phyloP scores from a whole-genome alignment of 116 monocot species.

The Iris pallida region DNA sequence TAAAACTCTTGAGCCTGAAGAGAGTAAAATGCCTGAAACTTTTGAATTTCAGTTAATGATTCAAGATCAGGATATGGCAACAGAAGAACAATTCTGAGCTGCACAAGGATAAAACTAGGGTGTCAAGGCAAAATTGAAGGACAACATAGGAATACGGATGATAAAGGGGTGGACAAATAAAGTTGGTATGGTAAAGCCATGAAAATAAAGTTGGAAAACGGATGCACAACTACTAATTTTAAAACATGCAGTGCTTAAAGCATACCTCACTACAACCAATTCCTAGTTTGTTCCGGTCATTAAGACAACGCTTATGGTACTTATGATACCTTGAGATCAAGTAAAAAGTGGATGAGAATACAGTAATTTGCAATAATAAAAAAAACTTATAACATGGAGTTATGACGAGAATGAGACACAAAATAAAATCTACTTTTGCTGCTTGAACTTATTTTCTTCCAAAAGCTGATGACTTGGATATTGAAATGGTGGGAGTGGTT shows the following conservation, averaged over 20 bases:
- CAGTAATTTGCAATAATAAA: not conserved
- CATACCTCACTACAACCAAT: constrained; percentile 89
- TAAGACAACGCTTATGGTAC: constrained; percentile 81
- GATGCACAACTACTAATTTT: not conserved
- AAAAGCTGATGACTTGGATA: constrained; percentile 96
- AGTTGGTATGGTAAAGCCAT: too few relatives aligned
- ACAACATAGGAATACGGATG: too few relatives aligned
- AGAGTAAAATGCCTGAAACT: too few relatives aligned
- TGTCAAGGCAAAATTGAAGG: too few relatives aligned
- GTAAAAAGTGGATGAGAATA: constrained; percentile 13
- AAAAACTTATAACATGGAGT: not conserved
- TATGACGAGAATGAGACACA: constrained; percentile 4
- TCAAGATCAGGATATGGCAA: too few relatives aligned
- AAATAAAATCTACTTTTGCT: constrained; percentile 72
- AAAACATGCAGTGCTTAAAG: not conserved
- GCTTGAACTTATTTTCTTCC: constrained; percentile 89
- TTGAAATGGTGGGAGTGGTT: constrained; percentile 84
- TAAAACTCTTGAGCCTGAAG: too few relatives aligned
- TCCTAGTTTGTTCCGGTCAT: constrained; percentile 83
- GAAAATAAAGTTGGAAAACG: not conserved
- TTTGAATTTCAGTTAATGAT: too few relatives aligned
- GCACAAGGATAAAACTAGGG: too few relatives aligned
- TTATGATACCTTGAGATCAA: constrained; percentile 65
- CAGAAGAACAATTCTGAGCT: too few relatives aligned
- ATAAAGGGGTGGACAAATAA: too few relatives aligned